Evolutionary conservation across 371 early-diverging fungal species (phyloP), one percentile per base, ranked within the genome.

Genomic region (Sporodiniella umbellata): DNA sequence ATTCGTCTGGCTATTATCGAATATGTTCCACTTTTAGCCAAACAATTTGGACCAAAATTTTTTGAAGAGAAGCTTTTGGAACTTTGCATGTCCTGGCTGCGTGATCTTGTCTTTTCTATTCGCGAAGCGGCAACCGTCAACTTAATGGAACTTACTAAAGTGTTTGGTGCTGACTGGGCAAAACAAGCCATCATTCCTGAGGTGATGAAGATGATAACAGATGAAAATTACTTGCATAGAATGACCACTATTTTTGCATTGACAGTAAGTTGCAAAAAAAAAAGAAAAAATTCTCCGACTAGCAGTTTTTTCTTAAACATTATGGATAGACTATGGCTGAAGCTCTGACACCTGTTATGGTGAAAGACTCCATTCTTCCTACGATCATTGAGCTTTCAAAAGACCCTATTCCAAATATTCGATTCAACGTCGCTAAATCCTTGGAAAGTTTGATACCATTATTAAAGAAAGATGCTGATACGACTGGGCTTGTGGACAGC

Each of bases 121-220:
- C 89, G 99, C 45, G 96, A 99, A 78, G 96, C 96, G 0, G 98
- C 99, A 7, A 94, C 94, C 4, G 68, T 78, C 42, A 97, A 96
- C 73, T 78, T 99, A 57, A 81, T 87, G 60, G 91, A 92, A 66
- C 76, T 97, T 46, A 93, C 94, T 10, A 93, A 94, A 56, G 95
- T 94, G 33, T 99, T 99, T 86, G 99, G 99, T 52, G 89, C 88
- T 37, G 96, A 94, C n/a, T 99, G 99, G 99, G 95, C 97, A 26
- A 91, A 91, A 68, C 65, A 79, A 42, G 86, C 91, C 25, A 90
- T 98, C 51, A 86, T 99, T 43, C 97, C 98, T 48, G 90, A 95
- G 78, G 87, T 99, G 52, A 72, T 94, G 66, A 87, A 81, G 17
- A 91, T 94, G 93, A 85, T 89, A 6, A 80, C 75, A 17, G 89